A percentile compares a stretch with the other conserved stretches of the same genome.
Conservation (phyloP, 257 asterid species). For the Datura wrightii region DNA sequence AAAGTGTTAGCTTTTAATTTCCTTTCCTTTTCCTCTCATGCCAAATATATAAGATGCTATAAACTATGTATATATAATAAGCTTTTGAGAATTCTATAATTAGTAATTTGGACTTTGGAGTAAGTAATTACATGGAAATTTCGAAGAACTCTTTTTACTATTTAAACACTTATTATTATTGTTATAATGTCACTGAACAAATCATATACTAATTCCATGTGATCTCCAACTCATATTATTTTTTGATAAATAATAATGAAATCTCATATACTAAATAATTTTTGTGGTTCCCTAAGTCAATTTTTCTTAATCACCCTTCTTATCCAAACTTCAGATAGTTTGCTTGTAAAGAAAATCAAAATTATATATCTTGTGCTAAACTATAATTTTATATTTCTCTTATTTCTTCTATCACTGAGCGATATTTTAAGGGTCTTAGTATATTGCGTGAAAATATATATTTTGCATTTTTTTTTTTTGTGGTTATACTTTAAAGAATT, state of each 20-base stretch:
- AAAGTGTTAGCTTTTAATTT: no score
- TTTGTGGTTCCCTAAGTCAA: no score
- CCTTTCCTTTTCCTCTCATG: background rate
- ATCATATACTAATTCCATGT: no score
- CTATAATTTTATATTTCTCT: background rate
- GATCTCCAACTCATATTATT: background rate
- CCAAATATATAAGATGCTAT: background rate
- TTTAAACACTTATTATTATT: no score
- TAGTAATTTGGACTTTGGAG: background rate
- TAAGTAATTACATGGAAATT: background rate
- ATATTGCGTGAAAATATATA: background rate
- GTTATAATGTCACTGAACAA: no score
- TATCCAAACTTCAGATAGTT: no score
- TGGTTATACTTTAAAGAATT: conserved; percentile 1
- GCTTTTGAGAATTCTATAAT: background rate
- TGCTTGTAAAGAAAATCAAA: no score
- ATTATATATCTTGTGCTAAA: no score
- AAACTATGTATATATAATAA: no score
- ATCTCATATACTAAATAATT: background rate
- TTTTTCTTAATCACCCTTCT: no score
- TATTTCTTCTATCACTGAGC: background rate
- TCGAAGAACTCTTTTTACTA: no score
- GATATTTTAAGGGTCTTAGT: background rate
- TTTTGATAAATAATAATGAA: background rate
- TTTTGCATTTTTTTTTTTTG: background rate